phyloP scores from a whole-genome alignment of 495 filamentous ascomycete species.

The Neurospora terricola region DNA sequence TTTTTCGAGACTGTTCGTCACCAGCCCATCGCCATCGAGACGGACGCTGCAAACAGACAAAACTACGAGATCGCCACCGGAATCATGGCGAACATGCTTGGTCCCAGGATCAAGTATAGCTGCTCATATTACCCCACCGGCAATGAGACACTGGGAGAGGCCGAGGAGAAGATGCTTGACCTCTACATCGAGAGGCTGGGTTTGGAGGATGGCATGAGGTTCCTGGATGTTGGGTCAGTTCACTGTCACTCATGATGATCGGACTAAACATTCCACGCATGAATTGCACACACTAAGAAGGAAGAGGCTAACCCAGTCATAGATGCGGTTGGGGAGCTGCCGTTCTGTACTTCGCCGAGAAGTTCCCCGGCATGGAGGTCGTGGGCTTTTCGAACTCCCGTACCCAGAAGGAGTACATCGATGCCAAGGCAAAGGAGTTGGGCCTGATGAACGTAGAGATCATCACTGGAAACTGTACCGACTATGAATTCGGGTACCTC shows the following conservation, averaged over 20 bases:
- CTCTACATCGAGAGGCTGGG: conserved; percentile 46
- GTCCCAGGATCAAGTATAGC: conserved; percentile 57
- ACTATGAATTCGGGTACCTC: conserved; percentile 52
- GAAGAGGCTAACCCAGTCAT: neutral
- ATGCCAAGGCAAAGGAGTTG: conserved; percentile 40
- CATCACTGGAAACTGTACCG: conserved; percentile 50
- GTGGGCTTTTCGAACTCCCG: conserved; percentile 56
- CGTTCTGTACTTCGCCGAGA: conserved; percentile 49
- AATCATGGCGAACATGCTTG: conserved; percentile 44
- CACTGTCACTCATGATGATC: neutral
- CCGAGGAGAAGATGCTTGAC: conserved; percentile 55
- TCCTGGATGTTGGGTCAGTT: conserved; percentile 53
- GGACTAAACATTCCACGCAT: neutral
- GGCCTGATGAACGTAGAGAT: conserved; percentile 46
- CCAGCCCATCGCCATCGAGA: conserved; percentile 54
- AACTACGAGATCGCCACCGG: conserved; percentile 60
- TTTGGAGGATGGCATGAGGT: conserved; percentile 46
- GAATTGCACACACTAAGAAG: neutral
- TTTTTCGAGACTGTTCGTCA: conserved; percentile 42
- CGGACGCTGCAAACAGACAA: conserved; percentile 49
- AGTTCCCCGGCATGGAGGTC: conserved; percentile 46
- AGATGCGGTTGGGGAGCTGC: conserved; percentile 60
- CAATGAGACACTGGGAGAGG: conserved; percentile 45
- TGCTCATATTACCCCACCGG: conserved; percentile 48
- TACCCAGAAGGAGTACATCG: conserved; percentile 55